phyloP scores from a whole-genome alignment of 306 rosid genomes.

The Sicyos baderoa region DNA sequence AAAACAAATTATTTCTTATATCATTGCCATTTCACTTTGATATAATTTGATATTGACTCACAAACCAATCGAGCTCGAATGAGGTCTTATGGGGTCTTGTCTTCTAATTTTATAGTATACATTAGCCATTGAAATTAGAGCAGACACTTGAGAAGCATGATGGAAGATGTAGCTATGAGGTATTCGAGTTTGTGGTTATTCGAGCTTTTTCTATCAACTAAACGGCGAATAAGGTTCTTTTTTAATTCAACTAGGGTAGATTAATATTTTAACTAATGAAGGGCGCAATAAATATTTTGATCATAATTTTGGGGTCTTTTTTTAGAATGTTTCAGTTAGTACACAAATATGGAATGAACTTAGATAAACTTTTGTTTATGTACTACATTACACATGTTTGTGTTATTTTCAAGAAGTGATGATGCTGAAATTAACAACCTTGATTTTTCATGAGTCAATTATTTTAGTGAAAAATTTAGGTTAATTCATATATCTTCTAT shows the following conservation, averaged over 20 bases:
- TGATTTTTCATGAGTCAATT: too few species aligned
- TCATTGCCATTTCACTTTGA: not conserved
- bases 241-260: not conserved
- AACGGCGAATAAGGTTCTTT: not conserved
- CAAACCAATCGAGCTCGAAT: too few species aligned
- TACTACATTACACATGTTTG: not conserved
- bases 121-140: too few species aligned
- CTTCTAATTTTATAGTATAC: too few species aligned
- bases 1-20: too few species aligned
- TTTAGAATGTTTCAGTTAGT: not conserved
- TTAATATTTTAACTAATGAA: not conserved
- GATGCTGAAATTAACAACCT: too few species aligned
- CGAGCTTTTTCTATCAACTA: not conserved
- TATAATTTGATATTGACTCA: not conserved
- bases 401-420: not conserved
- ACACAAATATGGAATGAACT: too few species aligned
- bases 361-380: not conserved
- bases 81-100: too few species aligned
- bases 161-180: not conserved
- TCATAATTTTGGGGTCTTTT: not conserved
- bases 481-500: not conserved
- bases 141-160: not conserved
- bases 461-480: too few species aligned
- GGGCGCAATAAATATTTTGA: not conserved
- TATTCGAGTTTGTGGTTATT: not conserved